Base-by-base conservation (phyloP, 495 filamentous ascomycete genomes). In the Aspergillus haitiensis region DNA sequence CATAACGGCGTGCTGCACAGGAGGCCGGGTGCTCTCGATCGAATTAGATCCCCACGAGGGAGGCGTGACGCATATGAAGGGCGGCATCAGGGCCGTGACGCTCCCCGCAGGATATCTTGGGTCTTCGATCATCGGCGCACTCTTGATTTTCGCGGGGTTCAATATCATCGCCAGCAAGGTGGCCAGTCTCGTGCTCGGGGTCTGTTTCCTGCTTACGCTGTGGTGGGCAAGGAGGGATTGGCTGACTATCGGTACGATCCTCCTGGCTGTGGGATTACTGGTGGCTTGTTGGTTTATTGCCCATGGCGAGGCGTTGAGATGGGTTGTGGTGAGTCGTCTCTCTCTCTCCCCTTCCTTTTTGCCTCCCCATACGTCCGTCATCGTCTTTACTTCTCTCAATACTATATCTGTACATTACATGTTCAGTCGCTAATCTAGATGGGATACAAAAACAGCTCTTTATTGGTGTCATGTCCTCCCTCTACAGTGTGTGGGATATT, bases 401-500 rank as follows among this genome's bases (percentile, higher is more conserved):
- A 27, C 21, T 27, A 27, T 27, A 27, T 27, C 21, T 27, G 3
- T 27, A 27, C 21, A 27, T 27, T 27, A 27, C 21, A 27, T 27
- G 21, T 27, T 27, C 21, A 27, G 21, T 27, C 21, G 21, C 21
- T 27, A 27, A 27, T 3, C 21, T 27, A 27, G 21, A 27, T 3
- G 21, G 21, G 21, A 27, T 27, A 27, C 21, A 27, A 27, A 27
- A 15, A 11, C 51, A 79, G 68, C 79, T 93, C 34, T 92, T 92
- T 63, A 91, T 93, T 57, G 89, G 88, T 13, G 88, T 92, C 52
- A 92, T 92, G 89, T 85, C 81, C 18, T 82, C 80, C 12, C 78
- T 91, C 10, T 92, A 92, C 66, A 88, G 85, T 62, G 88, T 89
- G 32, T 92, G 89, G 89, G 89, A 92, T 83, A 92, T 92, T 70